Base-by-base conservation (phyloP, 2,329 filamentous ascomycete genomes). In the Pseudogymnoascus sp. region DNA sequence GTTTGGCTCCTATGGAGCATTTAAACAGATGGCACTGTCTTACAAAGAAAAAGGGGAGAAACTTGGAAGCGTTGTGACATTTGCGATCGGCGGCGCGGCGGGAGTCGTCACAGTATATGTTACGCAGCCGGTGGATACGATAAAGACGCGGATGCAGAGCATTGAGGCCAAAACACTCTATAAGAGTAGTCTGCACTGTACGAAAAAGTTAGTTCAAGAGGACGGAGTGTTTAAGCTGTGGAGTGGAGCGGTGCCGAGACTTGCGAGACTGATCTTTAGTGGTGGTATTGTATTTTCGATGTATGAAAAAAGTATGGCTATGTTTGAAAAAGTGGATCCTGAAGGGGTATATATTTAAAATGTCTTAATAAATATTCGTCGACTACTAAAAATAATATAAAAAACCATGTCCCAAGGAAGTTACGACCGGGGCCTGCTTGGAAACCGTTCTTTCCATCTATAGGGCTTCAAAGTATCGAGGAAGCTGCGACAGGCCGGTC, bases 141-240 rank as follows among this genome's bases (percentile, higher is more conserved):
- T 99, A 74, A 99, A 99, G 84, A 99, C 95, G 67, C 78, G 91
- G 65, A 99, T 99, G 95, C 95, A 99, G 82, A 96, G 91, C 68
- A 88, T 97, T 65, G 91, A 97, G 75, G 91, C 93, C 31, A 84
- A 83, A 65, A 80, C 78, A 58, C 78, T 88, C 64, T 99, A 99
- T 73, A 92, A 89, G 73, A 97, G 96, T 77, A 95, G 88, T 69
- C 83, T 96, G 67, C 83, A 87, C 55, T 99, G 95, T 75, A 93
- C 89, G 0, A 81, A 83, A 11, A 82, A 88, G 71, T 96, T 99
- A 67, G 88, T 95, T 75, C 90, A 86, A 76, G 86, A 97, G 61
- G 95, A 99, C 76, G 93, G 95, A 1, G 62, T 97, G 9, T 74
- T 93, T 43, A 96, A 93, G 0, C 90, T 97, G 67, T 99, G 95